These are phyloP conservation scores for Aspergillus thermomutatus DNA, from an alignment of 2,329 filamentous ascomycete genomes.

Conservation along the genomic window DNA sequence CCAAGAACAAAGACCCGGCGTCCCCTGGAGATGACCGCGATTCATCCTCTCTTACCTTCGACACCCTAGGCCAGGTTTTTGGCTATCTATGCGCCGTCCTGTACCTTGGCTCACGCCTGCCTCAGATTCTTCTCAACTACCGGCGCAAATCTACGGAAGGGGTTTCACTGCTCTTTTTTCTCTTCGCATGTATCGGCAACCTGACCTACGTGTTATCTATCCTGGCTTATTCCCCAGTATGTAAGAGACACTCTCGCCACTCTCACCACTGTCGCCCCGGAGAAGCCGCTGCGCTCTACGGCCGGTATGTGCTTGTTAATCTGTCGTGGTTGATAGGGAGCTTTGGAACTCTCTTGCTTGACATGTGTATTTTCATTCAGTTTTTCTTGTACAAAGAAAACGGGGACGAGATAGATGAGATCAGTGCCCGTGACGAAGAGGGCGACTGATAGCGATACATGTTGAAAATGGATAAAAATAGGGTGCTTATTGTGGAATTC, in stretches of 20 bases:
- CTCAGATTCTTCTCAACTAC: conserved; percentile 89
- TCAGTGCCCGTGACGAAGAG: neutral
- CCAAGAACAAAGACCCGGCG: conserved; percentile 37
- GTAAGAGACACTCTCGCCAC: conserved; percentile 33
- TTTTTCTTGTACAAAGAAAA: conserved; percentile 75
- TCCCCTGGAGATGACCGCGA: conserved; percentile 11
- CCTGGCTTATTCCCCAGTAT: conserved; percentile 79
- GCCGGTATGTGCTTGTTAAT: conserved; percentile 82
- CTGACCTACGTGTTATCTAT: conserved; percentile 90
- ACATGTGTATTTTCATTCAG: conserved; percentile 83
- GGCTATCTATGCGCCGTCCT: conserved; percentile 87
- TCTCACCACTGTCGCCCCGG: conserved; percentile 60
- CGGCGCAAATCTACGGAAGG: conserved; percentile 90
- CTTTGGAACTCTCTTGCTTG: conserved; percentile 78
- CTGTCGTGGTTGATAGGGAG: conserved; percentile 87
- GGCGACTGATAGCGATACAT: neutral
- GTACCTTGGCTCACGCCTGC: conserved; percentile 85
- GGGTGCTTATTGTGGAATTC: neutral
- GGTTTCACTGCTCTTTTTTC: conserved; percentile 89
- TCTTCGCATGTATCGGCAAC: conserved; percentile 95
- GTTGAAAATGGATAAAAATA: neutral
- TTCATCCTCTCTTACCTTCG: conserved; percentile 58
- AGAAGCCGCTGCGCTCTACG: conserved; percentile 67
- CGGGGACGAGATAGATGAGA: conserved; percentile 18
- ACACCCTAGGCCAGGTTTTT: conserved; percentile 79